phyloP scores from a whole-genome alignment of 2,329 filamentous ascomycete species.

The Sarocladiaceae sp. region DNA sequence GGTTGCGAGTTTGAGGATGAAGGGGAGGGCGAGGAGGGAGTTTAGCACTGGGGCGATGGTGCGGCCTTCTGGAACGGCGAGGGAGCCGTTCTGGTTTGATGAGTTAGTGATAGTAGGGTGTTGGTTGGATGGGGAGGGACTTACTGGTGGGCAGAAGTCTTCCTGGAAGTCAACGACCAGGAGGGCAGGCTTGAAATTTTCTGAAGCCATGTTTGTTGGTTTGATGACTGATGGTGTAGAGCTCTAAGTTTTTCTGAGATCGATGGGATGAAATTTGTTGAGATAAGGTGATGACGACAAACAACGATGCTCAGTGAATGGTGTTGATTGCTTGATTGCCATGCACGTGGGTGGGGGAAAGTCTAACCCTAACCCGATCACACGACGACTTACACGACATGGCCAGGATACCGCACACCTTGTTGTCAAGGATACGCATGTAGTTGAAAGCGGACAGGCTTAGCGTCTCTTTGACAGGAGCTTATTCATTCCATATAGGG shows the following conservation, averaged over 20 bases:
- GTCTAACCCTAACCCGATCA: no score
- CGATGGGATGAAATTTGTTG: not conserved
- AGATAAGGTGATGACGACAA: not conserved
- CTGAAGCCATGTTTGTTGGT: not conserved
- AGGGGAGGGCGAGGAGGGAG: slow-evolving; percentile 65
- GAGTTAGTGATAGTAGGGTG: slow-evolving; percentile 10
- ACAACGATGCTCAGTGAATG: no score
- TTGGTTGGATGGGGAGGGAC: slow-evolving; percentile 25
- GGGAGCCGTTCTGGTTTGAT: slow-evolving; percentile 66
- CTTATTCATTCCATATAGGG: no score
- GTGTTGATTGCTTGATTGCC: no score
- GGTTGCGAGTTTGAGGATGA: slow-evolving; percentile 75
- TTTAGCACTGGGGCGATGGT: slow-evolving; percentile 70
- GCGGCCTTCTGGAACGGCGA: slow-evolving; percentile 74
- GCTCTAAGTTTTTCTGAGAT: no score
- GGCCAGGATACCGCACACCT: no score
- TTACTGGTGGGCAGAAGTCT: slow-evolving; percentile 88
- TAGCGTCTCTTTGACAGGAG: no score
- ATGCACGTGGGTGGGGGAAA: no score
- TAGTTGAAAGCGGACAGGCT: no score
- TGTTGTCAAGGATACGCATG: no score
- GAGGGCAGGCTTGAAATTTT: slow-evolving; percentile 44
- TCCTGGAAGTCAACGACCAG: slow-evolving; percentile 87
- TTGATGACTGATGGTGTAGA: no score
- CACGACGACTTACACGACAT: no score